These are phyloP conservation scores for Rozella allomycis DNA, from an alignment of 371 early-diverging fungal genomes.

Conservation along the genomic window DNA sequence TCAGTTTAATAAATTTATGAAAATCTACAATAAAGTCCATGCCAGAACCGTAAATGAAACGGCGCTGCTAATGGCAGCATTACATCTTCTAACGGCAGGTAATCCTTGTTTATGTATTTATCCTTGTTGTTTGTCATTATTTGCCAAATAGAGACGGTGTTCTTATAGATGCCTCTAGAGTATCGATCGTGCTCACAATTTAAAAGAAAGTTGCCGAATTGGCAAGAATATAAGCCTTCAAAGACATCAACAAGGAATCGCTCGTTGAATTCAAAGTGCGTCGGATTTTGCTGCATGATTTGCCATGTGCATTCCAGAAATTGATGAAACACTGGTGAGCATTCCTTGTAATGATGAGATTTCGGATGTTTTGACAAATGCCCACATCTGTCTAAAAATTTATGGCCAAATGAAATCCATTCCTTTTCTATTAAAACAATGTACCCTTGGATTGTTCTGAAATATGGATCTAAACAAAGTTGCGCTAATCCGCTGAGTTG, in stretches of 20 bases:
- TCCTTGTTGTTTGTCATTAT: too few species aligned
- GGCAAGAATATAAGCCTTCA: constrained; percentile 62
- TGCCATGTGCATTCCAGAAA: constrained; percentile 86
- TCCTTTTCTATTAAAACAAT: constrained; percentile 79
- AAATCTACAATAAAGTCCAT: too few species aligned
- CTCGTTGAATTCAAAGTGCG: constrained; percentile 79
- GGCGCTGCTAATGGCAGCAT: too few species aligned
- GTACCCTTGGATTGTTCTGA: constrained; percentile 77
- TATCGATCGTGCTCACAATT: constrained; percentile 69
- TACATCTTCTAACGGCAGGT: too few species aligned
- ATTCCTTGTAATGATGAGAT: constrained; percentile 25
- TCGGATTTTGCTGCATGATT: constrained; percentile 59
- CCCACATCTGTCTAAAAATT: constrained; percentile 77
- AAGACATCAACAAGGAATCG: constrained; percentile 50
- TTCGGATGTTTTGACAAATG: constrained; percentile 39
- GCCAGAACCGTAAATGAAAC: too few species aligned
- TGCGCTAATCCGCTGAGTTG: constrained; percentile 70
- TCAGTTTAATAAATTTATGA: too few species aligned
- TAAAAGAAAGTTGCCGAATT: constrained; percentile 78
- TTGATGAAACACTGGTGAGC: constrained; percentile 82
- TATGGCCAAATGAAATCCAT: constrained; percentile 87
- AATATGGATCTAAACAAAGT: constrained; percentile 80
- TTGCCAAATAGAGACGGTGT: too few species aligned
- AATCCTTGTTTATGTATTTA: too few species aligned
- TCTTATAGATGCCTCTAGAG: too few species aligned